phyloP scores from a whole-genome alignment of 2,329 filamentous ascomycete genomes.

The Tolypocladium ovalisporum region DNA sequence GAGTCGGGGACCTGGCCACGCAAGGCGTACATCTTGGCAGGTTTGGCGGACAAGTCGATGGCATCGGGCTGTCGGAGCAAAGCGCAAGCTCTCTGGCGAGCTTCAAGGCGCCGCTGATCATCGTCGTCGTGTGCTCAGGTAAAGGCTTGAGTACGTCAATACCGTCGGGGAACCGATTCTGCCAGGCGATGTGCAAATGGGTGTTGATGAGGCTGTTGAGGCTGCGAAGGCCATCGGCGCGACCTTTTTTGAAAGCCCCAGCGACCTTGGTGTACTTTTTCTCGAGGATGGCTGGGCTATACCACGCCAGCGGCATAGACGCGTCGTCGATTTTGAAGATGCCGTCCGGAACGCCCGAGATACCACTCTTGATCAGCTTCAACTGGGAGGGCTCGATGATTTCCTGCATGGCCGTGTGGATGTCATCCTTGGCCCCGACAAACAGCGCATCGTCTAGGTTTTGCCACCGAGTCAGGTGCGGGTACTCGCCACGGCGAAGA shows the following conservation, averaged over 20 bases:
- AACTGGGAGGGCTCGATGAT: constrained; percentile 45
- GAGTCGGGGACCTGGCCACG: constrained; percentile 47
- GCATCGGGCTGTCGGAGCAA: constrained; percentile 64
- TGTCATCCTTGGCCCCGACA: constrained; percentile 53
- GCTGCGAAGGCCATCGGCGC: constrained; percentile 48
- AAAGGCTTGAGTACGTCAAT: constrained; percentile 75
- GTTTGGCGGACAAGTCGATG: constrained; percentile 77
- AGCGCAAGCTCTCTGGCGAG: constrained; percentile 65
- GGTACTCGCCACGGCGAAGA: constrained; percentile 66
- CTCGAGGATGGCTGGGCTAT: constrained; percentile 52
- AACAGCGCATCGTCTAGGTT: constrained; percentile 62
- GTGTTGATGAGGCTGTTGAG: constrained; percentile 70
- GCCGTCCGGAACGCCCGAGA: constrained; percentile 47
- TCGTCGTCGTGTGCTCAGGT: constrained; percentile 60
- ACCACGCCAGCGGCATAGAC: constrained; percentile 64
- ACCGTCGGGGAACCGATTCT: constrained; percentile 64
- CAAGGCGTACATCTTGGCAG: constrained; percentile 64
- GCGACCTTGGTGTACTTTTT: constrained; percentile 57
- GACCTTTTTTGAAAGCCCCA: constrained; percentile 46
- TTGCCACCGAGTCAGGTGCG: constrained; percentile 63
- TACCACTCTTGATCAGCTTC: constrained; percentile 49
- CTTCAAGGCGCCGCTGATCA: constrained; percentile 58
- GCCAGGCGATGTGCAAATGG: constrained; percentile 79
- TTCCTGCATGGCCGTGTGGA: constrained; percentile 51
- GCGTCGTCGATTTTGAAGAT: constrained; percentile 55